Evolutionary conservation across 257 asterid species (phyloP), one percentile per base, ranked within the genome.

Genomic region (Lantana camara): DNA sequence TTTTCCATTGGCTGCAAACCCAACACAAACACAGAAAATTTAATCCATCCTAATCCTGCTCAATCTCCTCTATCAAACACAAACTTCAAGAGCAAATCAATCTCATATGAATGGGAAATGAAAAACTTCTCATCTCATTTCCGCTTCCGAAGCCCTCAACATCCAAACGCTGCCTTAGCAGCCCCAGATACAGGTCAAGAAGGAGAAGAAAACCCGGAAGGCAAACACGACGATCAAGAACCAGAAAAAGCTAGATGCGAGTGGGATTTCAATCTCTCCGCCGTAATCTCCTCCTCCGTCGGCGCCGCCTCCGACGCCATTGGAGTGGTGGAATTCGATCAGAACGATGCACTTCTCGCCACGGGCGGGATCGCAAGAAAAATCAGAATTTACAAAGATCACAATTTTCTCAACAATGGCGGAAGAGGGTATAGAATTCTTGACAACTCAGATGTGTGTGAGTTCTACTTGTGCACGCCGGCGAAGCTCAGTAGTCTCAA

Each of bases 301-400:
- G 21, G 48, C 29, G 49, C 75, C 14, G 65, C 35, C 12, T 77
- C 88, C 52, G 96, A 88, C 69, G 82, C 89, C 16, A 75, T 88
- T 1, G 96, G 96, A 0, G 96, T 80, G 5, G 32, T 80, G 12
- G 91, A 83, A 57, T 83, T 88, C 60, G 89, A 88, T 71, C 90
- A 74, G 1, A 70, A 53, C 6, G 78, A 66, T 30, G 38, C 19
- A 5, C 53, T 79, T 16, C 54, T 88, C 14, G 91, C 91, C 48
- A 79, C 95, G 0, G 96, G 96, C 17, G 96, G 96, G 0, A 85
- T 85, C 60, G 86, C 96, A 3, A 79, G 96, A 49, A 88, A 81
- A 54, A 83, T 88, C 12, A 27, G 96, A 41, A 70, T 88, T 15
- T 88, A 88, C 67, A 29, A 54, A 32, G 35, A 63, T 1, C 45